Evolutionary conservation across 352 stramenopile species (phyloP), one percentile per base, ranked within the genome.

Genomic region (Phytophthora fragariaefolia): DNA sequence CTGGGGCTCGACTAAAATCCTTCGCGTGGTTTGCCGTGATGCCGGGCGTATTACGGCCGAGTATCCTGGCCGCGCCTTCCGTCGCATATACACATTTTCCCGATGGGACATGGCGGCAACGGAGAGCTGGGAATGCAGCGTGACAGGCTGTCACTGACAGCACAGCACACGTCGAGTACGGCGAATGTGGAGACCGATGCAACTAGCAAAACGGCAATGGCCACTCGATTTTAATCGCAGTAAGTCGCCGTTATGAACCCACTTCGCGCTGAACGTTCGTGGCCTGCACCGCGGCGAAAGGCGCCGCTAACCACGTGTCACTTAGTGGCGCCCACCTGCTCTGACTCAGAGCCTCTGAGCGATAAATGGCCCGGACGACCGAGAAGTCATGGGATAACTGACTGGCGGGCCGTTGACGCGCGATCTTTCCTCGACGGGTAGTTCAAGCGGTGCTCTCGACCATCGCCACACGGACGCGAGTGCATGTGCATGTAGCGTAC

Each of bases 1-100:
- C 55, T 38, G 27, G 23, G 40, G 15, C 20, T 58, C 46, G 57
- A 65, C n/a, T 65, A 65, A 65, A 64, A 65, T 42, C n/a, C 22
- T 22, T 13, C 6, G 17, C 22, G 30, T 27, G 57, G 57, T 57
- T 64, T 64, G 30, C 18, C 17, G 5, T 43, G 20, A 40, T 28
- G 26, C 15, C 49, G 4, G 13, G 20, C 30, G 57, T 47, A 56
- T 55, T 36, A 64, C 45, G 57, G 30, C 32, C n/a, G 43, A 27
- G 40, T 26, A 47, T 47, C 40, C 40, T 13, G 40, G 40, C 6
- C 8, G 13, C 1, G 13, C 12, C n/a, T 43, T 20, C 58, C 3
- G 34, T 65, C 47, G 30, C 58, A 65, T 52, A 38, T 51, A 36
- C 13, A 26, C 18, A 22, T 17, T 40, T 40, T 40, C 30, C 30